Conservation (phyloP, 495 filamentous ascomycete genomes). For the Aspergillus taichungensis region DNA sequence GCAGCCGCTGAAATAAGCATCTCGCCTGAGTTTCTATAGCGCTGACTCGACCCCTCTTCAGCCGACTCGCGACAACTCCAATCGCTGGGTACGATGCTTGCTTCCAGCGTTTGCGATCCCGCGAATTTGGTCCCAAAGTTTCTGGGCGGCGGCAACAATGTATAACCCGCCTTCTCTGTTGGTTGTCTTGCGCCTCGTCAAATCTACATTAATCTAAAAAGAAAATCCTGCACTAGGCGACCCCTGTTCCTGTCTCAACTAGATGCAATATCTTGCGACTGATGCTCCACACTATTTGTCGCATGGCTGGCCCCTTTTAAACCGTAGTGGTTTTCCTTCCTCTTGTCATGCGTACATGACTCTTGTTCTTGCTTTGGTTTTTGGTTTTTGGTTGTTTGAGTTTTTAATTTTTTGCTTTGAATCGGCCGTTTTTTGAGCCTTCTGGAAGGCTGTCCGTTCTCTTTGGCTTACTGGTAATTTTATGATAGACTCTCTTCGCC, state of each 20-base stretch:
- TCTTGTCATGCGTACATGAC: constrained; percentile 1
- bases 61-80: neutral
- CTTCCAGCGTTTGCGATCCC: neutral
- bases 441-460: constrained; percentile 44
- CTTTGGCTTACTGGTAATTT: constrained; percentile 15
- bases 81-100: constrained; percentile 1
- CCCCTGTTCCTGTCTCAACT: constrained; percentile 22
- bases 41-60: constrained; percentile 2
- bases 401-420: constrained; percentile 5
- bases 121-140: neutral
- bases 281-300: constrained; percentile 11
- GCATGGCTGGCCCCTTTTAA: constrained; percentile 7
- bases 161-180: constrained; percentile 6
- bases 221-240: constrained; percentile 8
- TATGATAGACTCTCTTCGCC: constrained; percentile 9
- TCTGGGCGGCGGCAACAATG: constrained; percentile 6
- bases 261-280: constrained; percentile 12
- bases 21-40: constrained; percentile 11
- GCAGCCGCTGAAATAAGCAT: constrained; percentile 26
- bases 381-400: neutral
- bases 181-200: constrained; percentile 5
- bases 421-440: constrained; percentile 23
- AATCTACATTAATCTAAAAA: constrained; percentile 8
- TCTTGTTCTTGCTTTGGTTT: no score
- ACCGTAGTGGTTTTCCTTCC: constrained; percentile 4